Evolutionary conservation across 1,284 basidiomycete genomes (phyloP).

Genomic region (Sparassis latifolia): DNA sequence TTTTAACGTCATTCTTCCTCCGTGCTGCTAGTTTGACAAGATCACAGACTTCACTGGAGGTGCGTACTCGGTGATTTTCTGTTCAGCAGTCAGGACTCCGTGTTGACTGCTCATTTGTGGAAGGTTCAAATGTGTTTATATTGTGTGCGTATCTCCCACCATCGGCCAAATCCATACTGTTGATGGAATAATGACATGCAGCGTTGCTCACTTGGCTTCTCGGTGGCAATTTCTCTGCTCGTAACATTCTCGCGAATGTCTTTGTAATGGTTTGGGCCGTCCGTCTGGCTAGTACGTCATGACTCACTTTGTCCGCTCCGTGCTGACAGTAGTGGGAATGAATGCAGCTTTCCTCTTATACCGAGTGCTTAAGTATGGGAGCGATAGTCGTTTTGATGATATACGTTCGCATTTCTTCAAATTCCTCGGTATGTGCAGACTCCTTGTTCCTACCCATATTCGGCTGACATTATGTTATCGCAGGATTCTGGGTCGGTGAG

Average conservation of each 20-base stretch:
- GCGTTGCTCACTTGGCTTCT: constrained; percentile 48
- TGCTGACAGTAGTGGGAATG: neutral
- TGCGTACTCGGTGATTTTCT: constrained; percentile 18
- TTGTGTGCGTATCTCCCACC: constrained; percentile 31
- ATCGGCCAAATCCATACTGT: neutral
- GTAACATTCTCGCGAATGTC: constrained; percentile 54
- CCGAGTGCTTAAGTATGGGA: constrained; percentile 61
- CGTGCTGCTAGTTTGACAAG: constrained; percentile 53
- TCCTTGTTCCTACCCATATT: neutral
- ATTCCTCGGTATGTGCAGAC: constrained; percentile 41
- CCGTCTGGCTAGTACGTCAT: constrained; percentile 39
- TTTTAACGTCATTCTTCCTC: neutral
- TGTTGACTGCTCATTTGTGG: neutral
- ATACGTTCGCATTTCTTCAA: constrained; percentile 63
- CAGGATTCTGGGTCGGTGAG: constrained; percentile 48
- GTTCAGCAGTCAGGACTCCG: neutral
- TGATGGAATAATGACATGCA: constrained; percentile 12
- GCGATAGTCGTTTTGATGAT: constrained; percentile 61
- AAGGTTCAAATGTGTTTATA: constrained; percentile 65
- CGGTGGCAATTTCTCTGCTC: constrained; percentile 51
- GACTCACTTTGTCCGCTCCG: neutral
- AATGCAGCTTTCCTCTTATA: constrained; percentile 53
- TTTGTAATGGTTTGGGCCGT: constrained; percentile 62
- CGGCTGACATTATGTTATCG: neutral
- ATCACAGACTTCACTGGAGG: constrained; percentile 66